Percentiles rank a stretch among this genome's conserved stretches.
phyloP scores from a whole-genome alignment of 768 basidiomycete genomes.

The Lepiota brunneoincarnata region DNA sequence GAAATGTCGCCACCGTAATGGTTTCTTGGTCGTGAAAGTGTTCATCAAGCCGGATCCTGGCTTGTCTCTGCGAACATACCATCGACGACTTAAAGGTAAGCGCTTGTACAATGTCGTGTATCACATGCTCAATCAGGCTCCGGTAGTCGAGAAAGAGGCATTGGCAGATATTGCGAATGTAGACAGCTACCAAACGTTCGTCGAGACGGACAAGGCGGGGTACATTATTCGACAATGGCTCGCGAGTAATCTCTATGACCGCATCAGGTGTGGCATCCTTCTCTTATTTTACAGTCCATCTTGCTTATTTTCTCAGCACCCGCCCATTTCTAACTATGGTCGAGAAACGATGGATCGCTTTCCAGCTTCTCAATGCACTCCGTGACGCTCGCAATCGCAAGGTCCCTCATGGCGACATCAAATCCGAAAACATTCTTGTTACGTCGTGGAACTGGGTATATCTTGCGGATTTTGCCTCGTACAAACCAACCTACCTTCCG shows the following conservation, averaged over 20 bases:
- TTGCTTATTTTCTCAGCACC: slow-evolving; percentile 52
- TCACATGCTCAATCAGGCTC: slow-evolving; percentile 5
- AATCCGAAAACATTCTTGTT: slow-evolving; percentile 94
- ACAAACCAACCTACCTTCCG: slow-evolving; percentile 94
- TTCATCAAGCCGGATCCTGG: slow-evolving; percentile 94
- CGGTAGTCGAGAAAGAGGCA: slow-evolving; percentile 79
- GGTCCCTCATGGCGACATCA: slow-evolving; percentile 96
- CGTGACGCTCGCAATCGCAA: slow-evolving; percentile 81
- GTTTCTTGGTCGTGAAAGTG: slow-evolving; percentile 87
- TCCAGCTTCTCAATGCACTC: slow-evolving; percentile 85
- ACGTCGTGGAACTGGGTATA: slow-evolving; percentile 97
- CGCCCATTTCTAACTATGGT: slow-evolving; percentile 88
- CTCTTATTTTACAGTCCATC: not conserved
- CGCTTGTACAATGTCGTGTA: slow-evolving; percentile 3
- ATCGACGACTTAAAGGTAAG: slow-evolving; percentile 74
- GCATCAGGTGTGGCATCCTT: slow-evolving; percentile 73
- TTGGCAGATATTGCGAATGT: slow-evolving; percentile 84
- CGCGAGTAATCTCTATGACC: slow-evolving; percentile 91
- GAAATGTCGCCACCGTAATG: slow-evolving; percentile 80
- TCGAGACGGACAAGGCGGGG: slow-evolving; percentile 95
- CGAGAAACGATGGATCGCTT: slow-evolving; percentile 98
- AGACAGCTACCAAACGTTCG: slow-evolving; percentile 83
- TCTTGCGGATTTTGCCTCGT: slow-evolving; percentile 91
- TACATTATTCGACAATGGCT: slow-evolving; percentile 95
- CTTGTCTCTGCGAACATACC: slow-evolving; percentile 70